These are phyloP conservation scores for Tuctoria greenei DNA, from an alignment of 176 grass and related monocot genomes.

Conservation along the genomic window DNA sequence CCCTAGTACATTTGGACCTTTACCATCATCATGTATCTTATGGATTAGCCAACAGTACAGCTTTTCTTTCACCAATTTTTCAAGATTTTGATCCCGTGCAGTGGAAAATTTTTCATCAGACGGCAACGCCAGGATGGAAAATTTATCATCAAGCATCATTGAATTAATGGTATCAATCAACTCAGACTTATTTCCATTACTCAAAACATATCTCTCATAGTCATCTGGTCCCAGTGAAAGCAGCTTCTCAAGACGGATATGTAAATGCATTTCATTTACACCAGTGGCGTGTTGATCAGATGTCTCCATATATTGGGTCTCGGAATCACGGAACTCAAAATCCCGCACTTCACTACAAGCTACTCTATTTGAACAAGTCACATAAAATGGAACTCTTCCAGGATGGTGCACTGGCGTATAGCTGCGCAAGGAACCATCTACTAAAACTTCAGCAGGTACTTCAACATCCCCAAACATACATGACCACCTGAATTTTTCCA, in stretches of 20 bases:
- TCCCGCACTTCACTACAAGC: slow-evolving; percentile 98
- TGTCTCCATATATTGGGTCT: slow-evolving; percentile 54
- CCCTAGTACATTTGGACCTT: slow-evolving; percentile 87
- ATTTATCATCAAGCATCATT: slow-evolving; percentile 75
- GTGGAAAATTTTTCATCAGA: slow-evolving; percentile 46
- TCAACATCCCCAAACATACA: slow-evolving; percentile 98
- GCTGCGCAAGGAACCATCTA: slow-evolving; percentile 78
- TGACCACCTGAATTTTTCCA: slow-evolving; percentile 86
- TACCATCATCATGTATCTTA: slow-evolving; percentile 82
- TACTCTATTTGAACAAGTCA: slow-evolving; percentile 91
- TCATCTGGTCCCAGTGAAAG: slow-evolving; percentile 67
- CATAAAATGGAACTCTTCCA: slow-evolving; percentile 86
- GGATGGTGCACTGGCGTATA: slow-evolving; percentile 69
- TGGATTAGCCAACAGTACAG: slow-evolving; percentile 79
- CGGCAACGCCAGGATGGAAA: slow-evolving; percentile 34
- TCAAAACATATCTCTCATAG: slow-evolving; percentile 48
- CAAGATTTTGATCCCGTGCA: slow-evolving; percentile 57
- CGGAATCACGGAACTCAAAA: slow-evolving; percentile 73
- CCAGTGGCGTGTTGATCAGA: slow-evolving; percentile 43
- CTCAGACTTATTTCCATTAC: slow-evolving; percentile 53
- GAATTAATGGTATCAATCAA: slow-evolving; percentile 73
- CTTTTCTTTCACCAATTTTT: slow-evolving; percentile 84
- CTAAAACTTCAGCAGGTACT: slow-evolving; percentile 79
- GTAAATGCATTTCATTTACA: slow-evolving; percentile 86
- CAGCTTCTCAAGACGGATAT: slow-evolving; percentile 85